Evolutionary conservation across 805 yeast genomes (phyloP).

Genomic region (Deakozyma indianensis): DNA sequence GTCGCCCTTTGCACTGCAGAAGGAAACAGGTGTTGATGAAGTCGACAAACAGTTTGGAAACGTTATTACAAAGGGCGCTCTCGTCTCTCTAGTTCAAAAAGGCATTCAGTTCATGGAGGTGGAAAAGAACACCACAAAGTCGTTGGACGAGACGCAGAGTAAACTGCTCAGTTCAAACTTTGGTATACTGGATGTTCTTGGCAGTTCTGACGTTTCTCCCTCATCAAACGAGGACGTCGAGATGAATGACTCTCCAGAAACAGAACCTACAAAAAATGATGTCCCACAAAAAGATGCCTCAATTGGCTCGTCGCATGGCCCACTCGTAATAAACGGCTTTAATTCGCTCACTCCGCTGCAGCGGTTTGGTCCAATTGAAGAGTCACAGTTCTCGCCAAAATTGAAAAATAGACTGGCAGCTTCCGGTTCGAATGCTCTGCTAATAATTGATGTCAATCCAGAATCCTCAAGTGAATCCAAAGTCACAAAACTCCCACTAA

Average conservation of each 20-base stretch:
- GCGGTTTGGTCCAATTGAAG: not conserved
- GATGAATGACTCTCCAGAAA: not conserved
- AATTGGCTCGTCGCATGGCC: not conserved
- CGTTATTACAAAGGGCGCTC: conserved; percentile 59
- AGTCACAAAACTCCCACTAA: not conserved
- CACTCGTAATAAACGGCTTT: not conserved
- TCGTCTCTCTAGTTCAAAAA: conserved; percentile 71
- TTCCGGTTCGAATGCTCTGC: not conserved
- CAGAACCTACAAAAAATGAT: not conserved
- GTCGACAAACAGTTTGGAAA: conserved; percentile 37
- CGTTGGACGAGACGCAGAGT: not conserved
- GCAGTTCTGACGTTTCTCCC: not conserved
- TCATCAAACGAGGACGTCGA: not conserved
- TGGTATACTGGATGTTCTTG: not conserved
- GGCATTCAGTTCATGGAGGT: conserved; percentile 70
- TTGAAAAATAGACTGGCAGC: not conserved
- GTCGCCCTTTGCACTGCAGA: conserved; percentile 67
- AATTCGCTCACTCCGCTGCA: not conserved
- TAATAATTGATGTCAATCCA: not conserved
- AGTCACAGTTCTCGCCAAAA: conserved; percentile 1
- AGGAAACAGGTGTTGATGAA: conserved; percentile 49
- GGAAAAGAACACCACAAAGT: conserved; percentile 22
- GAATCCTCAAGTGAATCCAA: not conserved
- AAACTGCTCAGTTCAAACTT: not conserved
- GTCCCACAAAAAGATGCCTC: not conserved